Evolutionary conservation across 2,329 filamentous ascomycete species (phyloP).

Genomic region (Paecilomyces sp.): DNA sequence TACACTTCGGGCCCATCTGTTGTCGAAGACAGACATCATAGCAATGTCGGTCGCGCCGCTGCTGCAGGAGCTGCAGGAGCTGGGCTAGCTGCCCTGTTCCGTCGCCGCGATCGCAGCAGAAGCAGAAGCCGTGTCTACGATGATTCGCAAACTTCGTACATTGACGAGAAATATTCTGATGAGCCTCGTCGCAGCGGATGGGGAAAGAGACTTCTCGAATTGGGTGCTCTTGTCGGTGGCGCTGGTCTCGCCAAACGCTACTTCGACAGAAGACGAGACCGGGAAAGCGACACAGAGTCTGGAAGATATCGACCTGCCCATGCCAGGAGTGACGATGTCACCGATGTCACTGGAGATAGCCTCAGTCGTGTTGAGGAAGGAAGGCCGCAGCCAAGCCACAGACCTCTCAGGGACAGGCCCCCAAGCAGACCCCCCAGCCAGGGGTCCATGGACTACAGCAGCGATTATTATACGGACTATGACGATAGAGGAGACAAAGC

Average conservation of each 20-base stretch:
- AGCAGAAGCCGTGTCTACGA: constrained; percentile 37
- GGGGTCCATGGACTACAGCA: constrained; percentile 24
- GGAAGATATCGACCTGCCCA: constrained; percentile 47
- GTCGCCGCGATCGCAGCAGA: constrained; percentile 34
- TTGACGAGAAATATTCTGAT: constrained; percentile 61
- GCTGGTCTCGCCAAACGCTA: constrained; percentile 55
- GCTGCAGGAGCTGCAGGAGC: constrained; percentile 51
- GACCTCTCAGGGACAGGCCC: constrained; percentile 23
- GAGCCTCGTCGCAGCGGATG: constrained; percentile 47
- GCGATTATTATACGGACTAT: constrained; percentile 34
- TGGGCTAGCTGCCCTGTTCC: constrained; percentile 48
- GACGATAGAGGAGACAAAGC: constrained; percentile 34
- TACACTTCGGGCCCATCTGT: constrained; percentile 48
- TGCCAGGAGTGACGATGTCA: constrained; percentile 38
- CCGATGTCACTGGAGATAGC: constrained; percentile 33
- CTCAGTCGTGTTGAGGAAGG: constrained; percentile 46
- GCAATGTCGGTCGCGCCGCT: constrained; percentile 42
- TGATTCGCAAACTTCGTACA: constrained; percentile 50
- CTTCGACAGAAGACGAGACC: constrained; percentile 48
- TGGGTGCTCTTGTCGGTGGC: constrained; percentile 57
- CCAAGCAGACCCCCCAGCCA: constrained; percentile 11
- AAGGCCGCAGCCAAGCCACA: constrained; percentile 36
- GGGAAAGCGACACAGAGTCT: constrained; percentile 46
- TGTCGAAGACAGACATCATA: constrained; percentile 37
- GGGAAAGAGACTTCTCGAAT: constrained; percentile 53